Evolutionary conservation across 2,329 filamentous ascomycete genomes (phyloP).

Genomic region (Colletotrichum sp.): DNA sequence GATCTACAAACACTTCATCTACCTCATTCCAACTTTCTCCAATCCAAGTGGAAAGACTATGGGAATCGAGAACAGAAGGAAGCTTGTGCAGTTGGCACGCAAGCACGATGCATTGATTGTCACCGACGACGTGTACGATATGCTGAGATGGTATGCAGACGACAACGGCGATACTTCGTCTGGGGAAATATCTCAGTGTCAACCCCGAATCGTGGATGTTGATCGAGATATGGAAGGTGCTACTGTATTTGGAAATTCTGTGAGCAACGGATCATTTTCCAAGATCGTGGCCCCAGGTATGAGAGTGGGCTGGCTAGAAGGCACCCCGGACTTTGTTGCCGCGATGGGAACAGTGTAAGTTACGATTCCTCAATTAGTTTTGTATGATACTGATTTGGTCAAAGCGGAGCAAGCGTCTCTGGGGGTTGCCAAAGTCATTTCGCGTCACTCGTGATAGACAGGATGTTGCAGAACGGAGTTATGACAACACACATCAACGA

Average conservation of each 20-base stretch:
- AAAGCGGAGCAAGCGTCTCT: slow-evolving; percentile 57
- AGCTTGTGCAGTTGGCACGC: slow-evolving; percentile 75
- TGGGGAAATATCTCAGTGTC: slow-evolving; percentile 46
- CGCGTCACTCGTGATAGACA: not conserved
- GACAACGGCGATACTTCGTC: not conserved
- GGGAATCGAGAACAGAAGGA: slow-evolving; percentile 69
- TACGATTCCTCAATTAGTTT: slow-evolving; percentile 21
- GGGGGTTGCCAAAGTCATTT: not conserved
- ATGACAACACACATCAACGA: slow-evolving; percentile 47
- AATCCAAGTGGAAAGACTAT: slow-evolving; percentile 89
- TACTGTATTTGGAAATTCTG: slow-evolving; percentile 77
- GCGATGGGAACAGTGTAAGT: slow-evolving; percentile 58
- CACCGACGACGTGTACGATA: slow-evolving; percentile 92
- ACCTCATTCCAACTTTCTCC: slow-evolving; percentile 84
- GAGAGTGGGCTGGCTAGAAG: slow-evolving; percentile 86
- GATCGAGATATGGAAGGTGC: slow-evolving; percentile 55
- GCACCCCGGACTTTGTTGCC: slow-evolving; percentile 56
- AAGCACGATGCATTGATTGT: slow-evolving; percentile 81
- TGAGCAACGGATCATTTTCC: slow-evolving; percentile 88
- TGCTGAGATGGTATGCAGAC: slow-evolving; percentile 74
- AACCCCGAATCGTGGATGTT: slow-evolving; percentile 82
- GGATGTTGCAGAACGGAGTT: slow-evolving; percentile 49
- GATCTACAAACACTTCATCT: slow-evolving; percentile 85
- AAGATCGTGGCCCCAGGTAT: slow-evolving; percentile 85
- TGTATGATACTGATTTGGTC: slow-evolving; percentile 33